Base-by-base conservation (phyloP, 257 asterid species). In the Eucommia ulmoides region DNA sequence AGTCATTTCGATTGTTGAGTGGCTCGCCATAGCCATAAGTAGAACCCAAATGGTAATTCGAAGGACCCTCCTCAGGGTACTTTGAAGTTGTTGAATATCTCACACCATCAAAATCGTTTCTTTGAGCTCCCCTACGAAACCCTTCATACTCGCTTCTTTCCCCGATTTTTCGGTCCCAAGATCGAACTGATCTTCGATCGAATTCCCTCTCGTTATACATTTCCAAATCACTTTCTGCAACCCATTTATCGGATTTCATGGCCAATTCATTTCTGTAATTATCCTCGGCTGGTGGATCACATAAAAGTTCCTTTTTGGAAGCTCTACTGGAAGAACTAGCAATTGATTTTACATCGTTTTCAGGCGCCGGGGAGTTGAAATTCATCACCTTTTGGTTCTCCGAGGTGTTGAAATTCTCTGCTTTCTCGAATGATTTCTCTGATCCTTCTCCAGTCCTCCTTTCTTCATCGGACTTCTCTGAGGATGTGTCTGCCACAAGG, bases 401-500 rank as follows among this genome's bases (percentile, higher is more conserved):
- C 15, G 74, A 67, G 52, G 54, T 46, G 24, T 54, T 64, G 60
- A 56, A 51, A 59, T 64, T 71, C 54, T 65, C 71, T 46, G 63
- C 71, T 53, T 71, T 78, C 64, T 71, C 78, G 51, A 77, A 61
- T 49, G 53, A 53, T 63, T 58, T 69, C 56, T 66, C 75, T 15
- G 52, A 7, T 19, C 22, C 44, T 23, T 61, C 72, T 52, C 51
- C 79, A 33, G 22, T 25, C 47, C 57, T 25, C 49, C 59, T 69
- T 45, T 64, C 89, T 69, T 74, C 85, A 25, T 70, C 82, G 45
- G 81, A 71, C 65, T 63, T 81, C 24, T 65, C 84, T 19, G 78
- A 73, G 49, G 74, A 66, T 53, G 68, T 46, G 54, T 82, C 83
- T 74, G 65, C 62, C 66, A 71, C 83, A 63, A 71, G 78, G 29